A percentile compares a stretch with the other conserved stretches of the same genome.
These are phyloP conservation scores for Aspergillus hortae DNA, from an alignment of 2,329 filamentous ascomycete genomes.

Conservation along the genomic window DNA sequence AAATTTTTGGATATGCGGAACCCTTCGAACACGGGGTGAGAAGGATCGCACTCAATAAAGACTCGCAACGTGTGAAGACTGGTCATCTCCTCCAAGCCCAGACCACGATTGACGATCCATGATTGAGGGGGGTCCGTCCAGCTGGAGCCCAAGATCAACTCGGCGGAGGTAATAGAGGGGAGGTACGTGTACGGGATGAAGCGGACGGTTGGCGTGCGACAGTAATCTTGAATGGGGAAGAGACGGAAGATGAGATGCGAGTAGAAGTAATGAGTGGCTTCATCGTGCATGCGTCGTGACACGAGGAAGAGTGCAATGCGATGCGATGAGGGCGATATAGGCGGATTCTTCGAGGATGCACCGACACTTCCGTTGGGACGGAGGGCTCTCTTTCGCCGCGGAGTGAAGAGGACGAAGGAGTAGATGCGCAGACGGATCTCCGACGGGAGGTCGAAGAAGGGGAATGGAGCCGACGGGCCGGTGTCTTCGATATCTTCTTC, in stretches of 20 bases:
- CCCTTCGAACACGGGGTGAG: slow-evolving; percentile 52
- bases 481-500: slow-evolving; percentile 16
- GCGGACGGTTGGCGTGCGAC: slow-evolving; percentile 41
- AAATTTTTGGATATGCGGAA: slow-evolving; percentile 55
- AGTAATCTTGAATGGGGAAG: slow-evolving; percentile 51
- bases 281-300: slow-evolving; percentile 46
- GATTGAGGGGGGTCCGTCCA: slow-evolving; percentile 55
- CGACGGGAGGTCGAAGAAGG: slow-evolving; percentile 52
- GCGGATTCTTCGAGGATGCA: slow-evolving; percentile 33
- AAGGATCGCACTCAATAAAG: slow-evolving; percentile 57
- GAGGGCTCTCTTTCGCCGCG: slow-evolving; percentile 23
- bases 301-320: slow-evolving; percentile 40
- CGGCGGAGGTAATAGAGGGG: slow-evolving; percentile 49
- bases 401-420: slow-evolving; percentile 41
- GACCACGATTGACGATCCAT: slow-evolving; percentile 49
- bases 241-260: slow-evolving; percentile 51
- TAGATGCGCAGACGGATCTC: slow-evolving; percentile 53
- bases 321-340: slow-evolving; percentile 29
- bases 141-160: slow-evolving; percentile 57
- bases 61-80: slow-evolving; percentile 50
- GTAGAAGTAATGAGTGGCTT: slow-evolving; percentile 52
- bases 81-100: slow-evolving; percentile 49
- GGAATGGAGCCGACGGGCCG: slow-evolving; percentile 35
- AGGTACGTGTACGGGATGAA: slow-evolving; percentile 52
- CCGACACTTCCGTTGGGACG: slow-evolving; percentile 32